Conservation (phyloP, 495 filamentous ascomycete genomes). For the Penicillium lividum region DNA sequence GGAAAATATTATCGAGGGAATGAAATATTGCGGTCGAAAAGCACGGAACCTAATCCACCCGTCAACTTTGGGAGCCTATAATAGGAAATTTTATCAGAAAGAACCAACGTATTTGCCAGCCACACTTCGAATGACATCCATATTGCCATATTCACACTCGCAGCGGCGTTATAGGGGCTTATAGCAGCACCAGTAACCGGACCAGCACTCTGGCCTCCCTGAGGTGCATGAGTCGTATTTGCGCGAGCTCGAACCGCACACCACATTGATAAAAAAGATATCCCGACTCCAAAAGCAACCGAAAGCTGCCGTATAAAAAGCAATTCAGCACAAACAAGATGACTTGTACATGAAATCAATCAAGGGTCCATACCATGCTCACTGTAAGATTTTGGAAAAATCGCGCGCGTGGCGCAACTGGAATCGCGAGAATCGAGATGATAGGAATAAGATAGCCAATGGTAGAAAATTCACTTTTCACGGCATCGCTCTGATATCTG, state of each 20-base stretch:
- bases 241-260: not conserved
- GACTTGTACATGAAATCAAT: too few species aligned
- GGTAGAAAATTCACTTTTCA: slow-evolving; percentile 7
- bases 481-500: slow-evolving; percentile 11
- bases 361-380: not conserved
- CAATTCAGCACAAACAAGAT: not conserved
- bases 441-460: slow-evolving; percentile 17
- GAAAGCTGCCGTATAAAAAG: not conserved
- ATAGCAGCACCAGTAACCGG: slow-evolving; percentile 6
- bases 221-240: not conserved
- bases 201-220: not conserved
- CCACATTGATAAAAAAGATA: not conserved
- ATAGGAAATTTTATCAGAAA: not conserved
- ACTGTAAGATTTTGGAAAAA: slow-evolving; percentile 12
- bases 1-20: slow-evolving; percentile 10
- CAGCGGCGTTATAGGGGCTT: slow-evolving; percentile 9
- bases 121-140: slow-evolving; percentile 12
- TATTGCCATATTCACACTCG: slow-evolving; percentile 10
- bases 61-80: slow-evolving; percentile 1
- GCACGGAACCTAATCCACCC: slow-evolving; percentile 9
- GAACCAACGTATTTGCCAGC: slow-evolving; percentile 9
- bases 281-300: not conserved
- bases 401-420: slow-evolving; percentile 8
- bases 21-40: slow-evolving; percentile 15
- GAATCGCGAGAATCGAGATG: slow-evolving; percentile 11